Evolutionary conservation across 1,284 basidiomycete species (phyloP), one percentile per base, ranked within the genome.

Genomic region (Melampsora larici-populina): DNA sequence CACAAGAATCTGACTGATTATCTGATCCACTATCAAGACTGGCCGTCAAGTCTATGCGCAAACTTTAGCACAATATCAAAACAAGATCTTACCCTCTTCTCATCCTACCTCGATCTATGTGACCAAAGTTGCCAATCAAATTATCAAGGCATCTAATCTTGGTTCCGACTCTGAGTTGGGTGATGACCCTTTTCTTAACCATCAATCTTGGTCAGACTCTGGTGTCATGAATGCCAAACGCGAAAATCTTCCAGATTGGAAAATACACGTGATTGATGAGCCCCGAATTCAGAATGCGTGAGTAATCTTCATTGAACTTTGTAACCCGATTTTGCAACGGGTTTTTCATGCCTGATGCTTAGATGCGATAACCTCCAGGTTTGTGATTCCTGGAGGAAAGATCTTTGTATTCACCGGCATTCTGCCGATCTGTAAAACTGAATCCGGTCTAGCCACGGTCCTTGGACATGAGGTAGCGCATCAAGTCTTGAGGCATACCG

Each of bases 401-500:
- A 83, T 84, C 73, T 84, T 78, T 70, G 75, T 78, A 21, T 78
- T 78, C n/a, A 78, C 75, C 11, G 76, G 76, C 9, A 78, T 78
- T 17, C 55, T 78, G 18, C 68, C 68, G 29, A 71, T 78, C 17
- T 78, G 76, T 64, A 82, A 79, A 24, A 80, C 81, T 67, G 79
- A 82, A 5, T 82, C 81, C 33, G 83, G 82, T 4, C 76, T 84
- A 15, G 83, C 83, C 1, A 83, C 83, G 2, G 82, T 84, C 2
- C 74, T 84, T 11, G 80, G 82, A 9, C 83, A 84, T 78, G 83
- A 80, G 70, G 79, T 80, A 31, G 81, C 82, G 0, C 83, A 84
- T 71, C 82, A 83, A 79, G 80, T 83, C 36, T 80, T 81, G 11
- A 79, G 82, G 6, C 83, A 84, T 66, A 79, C 76, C 6, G 83